phyloP scores from a whole-genome alignment of 306 rosid genomes.

The Cicer yamashitae region DNA sequence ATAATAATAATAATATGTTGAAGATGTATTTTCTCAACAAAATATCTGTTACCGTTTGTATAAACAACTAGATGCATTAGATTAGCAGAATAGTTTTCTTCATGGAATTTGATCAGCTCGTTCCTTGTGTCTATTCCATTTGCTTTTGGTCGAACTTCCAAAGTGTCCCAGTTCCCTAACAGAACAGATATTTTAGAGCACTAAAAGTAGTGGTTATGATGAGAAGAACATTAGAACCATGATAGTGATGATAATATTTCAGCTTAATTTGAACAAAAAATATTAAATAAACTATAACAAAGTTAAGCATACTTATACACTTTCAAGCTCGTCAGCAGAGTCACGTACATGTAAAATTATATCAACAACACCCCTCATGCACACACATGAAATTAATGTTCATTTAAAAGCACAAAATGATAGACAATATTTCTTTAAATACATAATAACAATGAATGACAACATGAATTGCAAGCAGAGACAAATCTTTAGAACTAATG shows the following conservation, averaged over 20 bases:
- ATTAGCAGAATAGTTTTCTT: conserved; percentile 86
- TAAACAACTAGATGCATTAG: conserved; percentile 84
- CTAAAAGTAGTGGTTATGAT: conserved; percentile 26
- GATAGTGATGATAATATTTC: conserved; percentile 19
- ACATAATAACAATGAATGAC: neutral
- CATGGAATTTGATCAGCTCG: conserved; percentile 84
- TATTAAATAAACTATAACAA: conserved; percentile 16
- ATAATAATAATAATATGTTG: conserved; percentile 7
- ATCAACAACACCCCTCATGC: conserved; percentile 27
- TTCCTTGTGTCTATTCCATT: conserved; percentile 83
- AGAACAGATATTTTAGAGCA: conserved; percentile 34
- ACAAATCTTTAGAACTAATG: conserved; percentile 26
- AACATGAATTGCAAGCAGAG: neutral
- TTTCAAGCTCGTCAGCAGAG: conserved; percentile 27
- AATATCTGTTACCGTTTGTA: conserved; percentile 65
- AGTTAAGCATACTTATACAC: conserved; percentile 9
- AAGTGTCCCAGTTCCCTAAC: conserved; percentile 91
- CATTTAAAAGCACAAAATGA: conserved; percentile 12
- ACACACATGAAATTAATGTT: conserved; percentile 8
- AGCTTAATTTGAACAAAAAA: conserved; percentile 29
- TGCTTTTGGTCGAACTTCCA: conserved; percentile 89
- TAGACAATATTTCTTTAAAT: conserved; percentile 18
- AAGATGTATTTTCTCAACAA: conserved; percentile 19
- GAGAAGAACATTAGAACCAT: conserved; percentile 26
- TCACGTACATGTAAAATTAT: conserved; percentile 34